Base-by-base conservation (phyloP, 75 land plant species). In the Cryptomeria japonica region DNA sequence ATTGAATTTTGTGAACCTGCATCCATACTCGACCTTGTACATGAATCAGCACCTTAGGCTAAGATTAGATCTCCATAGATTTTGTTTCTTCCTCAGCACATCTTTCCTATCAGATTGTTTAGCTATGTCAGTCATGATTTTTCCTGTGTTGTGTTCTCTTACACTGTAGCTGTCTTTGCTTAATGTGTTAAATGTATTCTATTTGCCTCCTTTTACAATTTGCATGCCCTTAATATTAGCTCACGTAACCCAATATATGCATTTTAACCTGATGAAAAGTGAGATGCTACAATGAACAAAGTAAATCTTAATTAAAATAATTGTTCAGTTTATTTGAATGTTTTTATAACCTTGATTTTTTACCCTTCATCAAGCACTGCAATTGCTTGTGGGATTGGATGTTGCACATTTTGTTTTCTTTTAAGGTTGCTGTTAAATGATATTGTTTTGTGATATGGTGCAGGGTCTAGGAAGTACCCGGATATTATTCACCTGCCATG, bases 401-500 rank as follows among this genome's bases (percentile, higher is more conserved):
- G 51, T 46, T 82, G 31, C 14, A 28, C 46, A 28, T 82, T 44
- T 82, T 44, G 14, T n/a, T 28, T 82, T 82, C 31, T 10, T 41
- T 19, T 80, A 42, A 41, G 46, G 41, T 82, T 25, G 31, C 51
- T 82, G 51, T 11, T 82, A 13, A 51, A 82, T 82, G n/a, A n/a
- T 22, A 28, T 12, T 82, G 84, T 42, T 39, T 53, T 85, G 28
- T 56, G 49, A 47, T 87, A 16, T 88, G 4, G 14, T 88, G 44
- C 91, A 95, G 96, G 96, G 96, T 15, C 90, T 93, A 85, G 92
- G 78, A 88, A 86, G 86, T 46, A 91, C 95, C 42, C 89, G 95
- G 84, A 89, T 95, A 79, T 53, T 95, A 53, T 93, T 95, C n/a
- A 91, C 96, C 36, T 94, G 96, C 87, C 94, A 94, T 79, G 89